A percentile compares a stretch with the other conserved stretches of the same genome.
Conservation (phyloP, 1,284 basidiomycete genomes). For the Sutorius eximius region DNA sequence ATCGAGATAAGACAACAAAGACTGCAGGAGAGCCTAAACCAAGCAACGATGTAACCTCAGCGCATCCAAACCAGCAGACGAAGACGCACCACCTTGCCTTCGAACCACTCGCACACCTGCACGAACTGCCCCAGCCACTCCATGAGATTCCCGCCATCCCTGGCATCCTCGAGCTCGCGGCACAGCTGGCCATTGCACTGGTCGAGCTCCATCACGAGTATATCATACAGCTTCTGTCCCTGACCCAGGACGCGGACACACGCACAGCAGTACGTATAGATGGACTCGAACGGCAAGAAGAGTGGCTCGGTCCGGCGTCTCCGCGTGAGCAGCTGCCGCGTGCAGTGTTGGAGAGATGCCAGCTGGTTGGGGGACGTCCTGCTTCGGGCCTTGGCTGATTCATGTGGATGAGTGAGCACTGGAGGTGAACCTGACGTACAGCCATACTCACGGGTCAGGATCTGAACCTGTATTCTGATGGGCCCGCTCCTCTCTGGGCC, state of each 20-base stretch:
- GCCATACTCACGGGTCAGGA: conserved; percentile 39
- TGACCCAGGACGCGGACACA: conserved; percentile 51
- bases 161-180: conserved; percentile 34
- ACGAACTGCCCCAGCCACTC: conserved; percentile 58
- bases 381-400: conserved; percentile 12
- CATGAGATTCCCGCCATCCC: conserved; percentile 29
- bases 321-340: conserved; percentile 45
- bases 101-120: conserved; percentile 58
- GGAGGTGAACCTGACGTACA: background rate
- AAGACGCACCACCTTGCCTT: conserved; percentile 55
- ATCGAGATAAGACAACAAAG: conserved; percentile 63
- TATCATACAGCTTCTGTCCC: conserved; percentile 55
- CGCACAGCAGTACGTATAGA: conserved; percentile 56
- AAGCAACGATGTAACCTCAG: background rate
- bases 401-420: conserved; percentile 4
- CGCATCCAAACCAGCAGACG: background rate
- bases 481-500: conserved; percentile 34
- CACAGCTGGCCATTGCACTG: conserved; percentile 44
- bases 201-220: conserved; percentile 54
- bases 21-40: conserved; percentile 50
- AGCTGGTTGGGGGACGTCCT: conserved; percentile 15
- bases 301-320: conserved; percentile 32
- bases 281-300: conserved; percentile 51
- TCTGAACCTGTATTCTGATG: conserved; percentile 46
- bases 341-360: conserved; percentile 41